Conservation (phyloP, 768 basidiomycete species). For the Lentinula raphanica region DNA sequence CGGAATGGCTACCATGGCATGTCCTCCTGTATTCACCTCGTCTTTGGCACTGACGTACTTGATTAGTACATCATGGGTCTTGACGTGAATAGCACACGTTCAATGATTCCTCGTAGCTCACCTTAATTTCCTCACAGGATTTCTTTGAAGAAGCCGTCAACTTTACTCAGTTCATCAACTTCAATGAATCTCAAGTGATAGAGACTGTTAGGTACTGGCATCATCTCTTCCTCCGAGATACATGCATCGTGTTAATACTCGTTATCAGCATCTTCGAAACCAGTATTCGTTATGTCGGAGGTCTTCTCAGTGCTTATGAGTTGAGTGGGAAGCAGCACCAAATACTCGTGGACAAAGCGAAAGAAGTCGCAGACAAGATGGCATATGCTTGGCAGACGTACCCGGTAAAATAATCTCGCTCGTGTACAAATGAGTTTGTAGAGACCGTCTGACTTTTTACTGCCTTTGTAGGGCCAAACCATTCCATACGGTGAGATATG, state of each 20-base stretch:
- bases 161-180: slow-evolving; percentile 35
- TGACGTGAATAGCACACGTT: slow-evolving; percentile 13
- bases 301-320: slow-evolving; percentile 44
- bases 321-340: slow-evolving; percentile 37
- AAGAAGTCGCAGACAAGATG: slow-evolving; percentile 40
- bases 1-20: slow-evolving; percentile 41
- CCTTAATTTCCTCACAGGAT: slow-evolving; percentile 19
- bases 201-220: slow-evolving; percentile 35
- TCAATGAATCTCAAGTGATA: slow-evolving; percentile 30
- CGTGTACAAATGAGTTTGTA: too few relatives aligned
- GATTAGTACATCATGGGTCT: slow-evolving; percentile 41
- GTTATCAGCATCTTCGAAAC: slow-evolving; percentile 44
- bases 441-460: background rate
- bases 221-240: background rate
- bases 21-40: slow-evolving; percentile 5
- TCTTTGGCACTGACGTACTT: background rate
- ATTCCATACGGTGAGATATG: slow-evolving; percentile 10
- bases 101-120: background rate
- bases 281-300: slow-evolving; percentile 50
- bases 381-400: slow-evolving; percentile 31
- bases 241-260: background rate
- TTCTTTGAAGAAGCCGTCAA: slow-evolving; percentile 39
- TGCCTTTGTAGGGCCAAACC: slow-evolving; percentile 4
- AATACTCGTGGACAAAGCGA: slow-evolving; percentile 39
- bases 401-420: slow-evolving; percentile 18